Evolutionary conservation across 106 monocot genomes (phyloP), one percentile per base, ranked within the genome.

Genomic region (Dendrobium chrysotoxum): DNA sequence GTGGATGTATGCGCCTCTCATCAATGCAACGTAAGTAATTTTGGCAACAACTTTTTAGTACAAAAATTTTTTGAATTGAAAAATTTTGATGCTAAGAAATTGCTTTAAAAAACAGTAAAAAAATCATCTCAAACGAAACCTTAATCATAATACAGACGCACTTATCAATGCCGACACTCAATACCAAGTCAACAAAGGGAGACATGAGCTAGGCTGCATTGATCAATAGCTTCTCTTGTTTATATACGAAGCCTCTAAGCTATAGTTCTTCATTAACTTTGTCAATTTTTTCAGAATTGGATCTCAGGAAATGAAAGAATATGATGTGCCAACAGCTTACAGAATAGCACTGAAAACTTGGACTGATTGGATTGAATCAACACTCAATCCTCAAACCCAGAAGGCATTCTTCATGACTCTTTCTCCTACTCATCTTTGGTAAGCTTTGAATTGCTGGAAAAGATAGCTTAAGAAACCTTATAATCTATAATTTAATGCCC

Each of bases 371-470:
- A 25, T 83, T 15, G 81, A 84, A 26, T 82, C 84, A 28, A 75
- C 80, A 31, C 65, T 84, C 47, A 76, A 87, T 76, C 81, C 81
- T 31, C 79, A 53, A 7, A 82, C 66, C 15, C 87, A 84, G 42
- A 79, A 82, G 40, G 82, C 38, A 40, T 88, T 85, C 85, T 88
- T 88, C 77, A 85, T 85, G 82, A 82, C 81, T 64, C n/a, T 85
- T 35, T 88, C 88, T 5, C 88, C 85, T 31, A 88, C 82, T 18
- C 85, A 85, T 78, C 64, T 87, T 21, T 84, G 87, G 87, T 84
- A 81, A 50, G 15, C 50, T 50, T 13, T 50, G 15, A 13, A 50
- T 50, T 15, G 13, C 50, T 3, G 2, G 50, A 50, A 50, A 50
- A 50, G 50, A 12, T 3, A 50, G 2, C 15, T 35, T 50, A 44